Evolutionary conservation across 306 rosid genomes (phyloP).

Genomic region (Gillenia trifoliata): DNA sequence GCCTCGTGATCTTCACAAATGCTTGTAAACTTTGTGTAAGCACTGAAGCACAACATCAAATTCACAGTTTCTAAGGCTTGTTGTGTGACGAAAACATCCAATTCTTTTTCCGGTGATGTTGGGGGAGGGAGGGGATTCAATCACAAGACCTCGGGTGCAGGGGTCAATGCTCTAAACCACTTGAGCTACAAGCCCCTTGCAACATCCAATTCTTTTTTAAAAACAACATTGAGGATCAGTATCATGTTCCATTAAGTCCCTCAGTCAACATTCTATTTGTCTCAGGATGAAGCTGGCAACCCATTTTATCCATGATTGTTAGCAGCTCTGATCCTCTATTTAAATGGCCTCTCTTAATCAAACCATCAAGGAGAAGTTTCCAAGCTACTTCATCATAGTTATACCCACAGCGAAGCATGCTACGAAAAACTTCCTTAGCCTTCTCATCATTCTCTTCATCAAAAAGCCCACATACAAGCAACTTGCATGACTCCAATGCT

Average conservation of each 20-base stretch:
- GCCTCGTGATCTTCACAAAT: neutral
- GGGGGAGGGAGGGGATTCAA: no score
- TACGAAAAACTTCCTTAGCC: conserved; percentile 50
- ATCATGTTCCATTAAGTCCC: conserved; percentile 5
- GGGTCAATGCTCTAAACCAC: no score
- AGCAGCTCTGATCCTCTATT: neutral
- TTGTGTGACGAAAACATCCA: neutral
- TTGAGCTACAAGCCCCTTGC: no score
- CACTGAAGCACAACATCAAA: neutral
- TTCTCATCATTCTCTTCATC: conserved; percentile 45
- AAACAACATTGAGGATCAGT: conserved; percentile 4
- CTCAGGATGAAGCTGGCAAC: neutral
- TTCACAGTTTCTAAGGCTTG: neutral
- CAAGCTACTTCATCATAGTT: conserved; percentile 50
- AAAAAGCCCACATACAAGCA: conserved; percentile 59
- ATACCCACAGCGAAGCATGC: conserved; percentile 38
- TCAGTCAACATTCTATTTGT: neutral
- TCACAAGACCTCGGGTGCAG: no score
- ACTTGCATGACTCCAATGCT: conserved; percentile 54
- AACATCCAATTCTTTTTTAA: no score
- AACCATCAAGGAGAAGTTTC: neutral
- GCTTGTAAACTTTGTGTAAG: neutral
- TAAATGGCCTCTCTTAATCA: neutral
- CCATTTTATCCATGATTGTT: neutral
- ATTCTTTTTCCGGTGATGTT: neutral